Evolutionary conservation across 305 asterid species (phyloP).

Genomic region (Solanum hybrid): DNA sequence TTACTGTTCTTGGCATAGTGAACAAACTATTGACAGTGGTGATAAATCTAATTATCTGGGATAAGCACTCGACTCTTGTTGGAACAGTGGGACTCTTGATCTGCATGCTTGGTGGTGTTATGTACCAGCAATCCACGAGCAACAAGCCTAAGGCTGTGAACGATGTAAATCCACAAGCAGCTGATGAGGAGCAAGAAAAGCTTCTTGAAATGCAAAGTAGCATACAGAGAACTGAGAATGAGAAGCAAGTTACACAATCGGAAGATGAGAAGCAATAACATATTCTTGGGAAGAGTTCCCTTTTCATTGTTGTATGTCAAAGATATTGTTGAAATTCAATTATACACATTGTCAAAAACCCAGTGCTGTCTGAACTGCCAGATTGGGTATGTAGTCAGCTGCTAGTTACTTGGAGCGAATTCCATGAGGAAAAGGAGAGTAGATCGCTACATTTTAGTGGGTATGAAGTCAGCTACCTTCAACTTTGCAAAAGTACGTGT

Average conservation of each 20-base stretch:
- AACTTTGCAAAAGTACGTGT: neutral
- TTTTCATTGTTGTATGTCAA: neutral
- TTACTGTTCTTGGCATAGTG: constrained; percentile 91
- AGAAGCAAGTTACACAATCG: constrained; percentile 17
- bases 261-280: constrained; percentile 38
- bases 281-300: neutral
- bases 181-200: constrained; percentile 61
- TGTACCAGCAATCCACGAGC: constrained; percentile 83
- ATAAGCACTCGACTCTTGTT: constrained; percentile 71
- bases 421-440: neutral
- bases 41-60: constrained; percentile 83
- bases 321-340: constrained; percentile 1
- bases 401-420: neutral
- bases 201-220: constrained; percentile 59
- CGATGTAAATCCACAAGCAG: constrained; percentile 28
- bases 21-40: constrained; percentile 88
- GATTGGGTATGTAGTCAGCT: neutral
- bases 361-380: neutral
- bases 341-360: neutral
- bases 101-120: constrained; percentile 81
- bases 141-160: constrained; percentile 33
- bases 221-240: constrained; percentile 25
- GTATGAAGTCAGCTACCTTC: neutral
- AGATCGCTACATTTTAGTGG: neutral
- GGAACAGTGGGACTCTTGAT: constrained; percentile 84